A percentile compares a stretch with the other conserved stretches of the same genome.
phyloP scores from a whole-genome alignment of 495 filamentous ascomycete species.

The Chaetomidium leptoderma region DNA sequence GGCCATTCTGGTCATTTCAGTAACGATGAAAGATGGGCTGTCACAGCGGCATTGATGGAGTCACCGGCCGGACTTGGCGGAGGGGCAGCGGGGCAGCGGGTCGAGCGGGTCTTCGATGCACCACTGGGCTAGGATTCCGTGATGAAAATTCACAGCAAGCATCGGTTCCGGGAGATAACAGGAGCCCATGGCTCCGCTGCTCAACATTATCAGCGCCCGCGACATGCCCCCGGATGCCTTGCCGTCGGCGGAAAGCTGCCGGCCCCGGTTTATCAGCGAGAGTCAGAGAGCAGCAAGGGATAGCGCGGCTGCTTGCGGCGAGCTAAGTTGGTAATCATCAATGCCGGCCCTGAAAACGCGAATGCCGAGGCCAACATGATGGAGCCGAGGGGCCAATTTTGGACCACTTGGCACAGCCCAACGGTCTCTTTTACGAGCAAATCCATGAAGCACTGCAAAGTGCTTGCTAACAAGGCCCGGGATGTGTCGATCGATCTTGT shows the following conservation, averaged over 20 bases:
- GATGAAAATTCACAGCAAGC: not conserved
- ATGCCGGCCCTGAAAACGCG: conserved; percentile 3
- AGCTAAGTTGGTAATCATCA: conserved; percentile 1
- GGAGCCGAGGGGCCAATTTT: not conserved
- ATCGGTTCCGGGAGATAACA: conserved; percentile 8
- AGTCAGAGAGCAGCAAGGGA: not conserved
- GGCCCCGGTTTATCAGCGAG: not conserved
- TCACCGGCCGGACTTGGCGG: conserved; percentile 7
- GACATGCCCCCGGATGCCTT: not conserved
- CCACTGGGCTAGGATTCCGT: not conserved
- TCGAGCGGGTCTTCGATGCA: not conserved
- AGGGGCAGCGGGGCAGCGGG: not conserved
- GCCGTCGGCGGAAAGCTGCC: not conserved
- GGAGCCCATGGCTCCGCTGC: not conserved
- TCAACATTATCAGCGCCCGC: not conserved
- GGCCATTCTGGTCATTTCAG: not conserved
- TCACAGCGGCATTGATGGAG: conserved; percentile 1
- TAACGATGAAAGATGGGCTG: too few species aligned
- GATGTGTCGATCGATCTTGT: conserved; percentile 3
- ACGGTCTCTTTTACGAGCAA: not conserved
- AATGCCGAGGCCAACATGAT: conserved; percentile 16
- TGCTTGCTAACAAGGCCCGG: not conserved
- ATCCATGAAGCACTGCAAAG: not conserved
- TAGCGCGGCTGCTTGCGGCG: conserved; percentile 1
- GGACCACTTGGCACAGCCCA: not conserved